These are phyloP conservation scores for Dryas alaskensis DNA, from an alignment of 306 rosid species.

Conservation along the genomic window DNA sequence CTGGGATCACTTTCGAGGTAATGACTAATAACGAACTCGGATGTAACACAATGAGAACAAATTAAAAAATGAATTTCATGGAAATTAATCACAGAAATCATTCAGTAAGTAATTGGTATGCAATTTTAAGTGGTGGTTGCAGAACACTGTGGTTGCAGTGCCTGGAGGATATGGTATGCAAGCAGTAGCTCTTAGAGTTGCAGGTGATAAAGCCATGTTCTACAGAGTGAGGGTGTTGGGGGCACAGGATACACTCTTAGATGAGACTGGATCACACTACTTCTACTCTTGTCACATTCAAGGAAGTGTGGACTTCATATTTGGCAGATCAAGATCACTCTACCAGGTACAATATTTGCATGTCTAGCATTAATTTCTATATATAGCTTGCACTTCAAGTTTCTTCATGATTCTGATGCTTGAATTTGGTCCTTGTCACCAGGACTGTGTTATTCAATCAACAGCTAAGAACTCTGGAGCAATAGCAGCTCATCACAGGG, in stretches of 20 bases:
- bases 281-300: slow-evolving; percentile 57
- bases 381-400: neutral
- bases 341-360: slow-evolving; percentile 44
- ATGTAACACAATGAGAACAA: neutral
- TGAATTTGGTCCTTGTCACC: slow-evolving; percentile 16
- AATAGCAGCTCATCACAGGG: slow-evolving; percentile 83
- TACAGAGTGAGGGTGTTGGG: slow-evolving; percentile 63
- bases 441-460: slow-evolving; percentile 68
- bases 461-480: slow-evolving; percentile 64
- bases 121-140: slow-evolving; percentile 12
- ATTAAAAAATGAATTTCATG: neutral
- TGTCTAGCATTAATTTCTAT: slow-evolving; percentile 1
- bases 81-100: neutral
- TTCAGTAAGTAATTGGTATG: neutral
- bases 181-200: slow-evolving; percentile 78
- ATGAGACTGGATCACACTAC: slow-evolving; percentile 70
- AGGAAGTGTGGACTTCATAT: slow-evolving; percentile 80
- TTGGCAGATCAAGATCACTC: slow-evolving; percentile 74
- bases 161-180: slow-evolving; percentile 78
- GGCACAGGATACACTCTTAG: slow-evolving; percentile 81
- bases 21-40: slow-evolving; percentile 3
- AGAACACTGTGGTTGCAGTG: slow-evolving; percentile 74
- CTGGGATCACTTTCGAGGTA: slow-evolving; percentile 72
- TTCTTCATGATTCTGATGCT: slow-evolving; percentile 15
- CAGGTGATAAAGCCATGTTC: slow-evolving; percentile 76